Conservation (phyloP, 495 filamentous ascomycete species). For the Parathielavia appendiculata region DNA sequence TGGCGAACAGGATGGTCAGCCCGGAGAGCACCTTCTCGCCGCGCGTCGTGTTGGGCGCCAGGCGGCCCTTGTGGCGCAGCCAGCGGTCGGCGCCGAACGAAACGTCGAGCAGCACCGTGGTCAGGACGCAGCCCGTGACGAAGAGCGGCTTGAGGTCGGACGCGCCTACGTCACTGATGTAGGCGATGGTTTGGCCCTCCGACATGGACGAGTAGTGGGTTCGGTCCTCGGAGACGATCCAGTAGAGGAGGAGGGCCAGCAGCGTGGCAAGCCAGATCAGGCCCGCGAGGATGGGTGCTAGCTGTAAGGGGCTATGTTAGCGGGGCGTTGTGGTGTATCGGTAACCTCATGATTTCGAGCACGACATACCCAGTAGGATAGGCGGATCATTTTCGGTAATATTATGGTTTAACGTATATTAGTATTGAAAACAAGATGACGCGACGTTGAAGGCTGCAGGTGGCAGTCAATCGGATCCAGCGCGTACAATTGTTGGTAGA, state of each 20-base stretch:
- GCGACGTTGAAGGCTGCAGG: neutral
- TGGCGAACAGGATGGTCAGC: constrained; percentile 64
- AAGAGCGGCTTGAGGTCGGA: constrained; percentile 74
- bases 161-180: constrained; percentile 78
- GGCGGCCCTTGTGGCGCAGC: constrained; percentile 68
- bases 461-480: no score
- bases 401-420: neutral
- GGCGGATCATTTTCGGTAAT: constrained; percentile 30
- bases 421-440: neutral
- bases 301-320: constrained; percentile 50
- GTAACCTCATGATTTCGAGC: neutral
- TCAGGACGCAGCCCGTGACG: constrained; percentile 70
- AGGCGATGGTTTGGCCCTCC: constrained; percentile 65
- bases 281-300: constrained; percentile 75
- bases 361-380: constrained; percentile 50
- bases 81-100: constrained; percentile 76
- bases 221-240: constrained; percentile 55
- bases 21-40: constrained; percentile 66
- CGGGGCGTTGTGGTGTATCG: neutral
- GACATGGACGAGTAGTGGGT: constrained; percentile 64
- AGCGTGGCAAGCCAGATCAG: constrained; percentile 71
- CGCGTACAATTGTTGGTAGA: no score
- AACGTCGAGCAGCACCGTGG: constrained; percentile 78
- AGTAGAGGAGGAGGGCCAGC: constrained; percentile 49
- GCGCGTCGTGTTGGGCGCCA: constrained; percentile 62